phyloP scores from a whole-genome alignment of 78 protist genomes.

The Chrysochromulina tobinii region DNA sequence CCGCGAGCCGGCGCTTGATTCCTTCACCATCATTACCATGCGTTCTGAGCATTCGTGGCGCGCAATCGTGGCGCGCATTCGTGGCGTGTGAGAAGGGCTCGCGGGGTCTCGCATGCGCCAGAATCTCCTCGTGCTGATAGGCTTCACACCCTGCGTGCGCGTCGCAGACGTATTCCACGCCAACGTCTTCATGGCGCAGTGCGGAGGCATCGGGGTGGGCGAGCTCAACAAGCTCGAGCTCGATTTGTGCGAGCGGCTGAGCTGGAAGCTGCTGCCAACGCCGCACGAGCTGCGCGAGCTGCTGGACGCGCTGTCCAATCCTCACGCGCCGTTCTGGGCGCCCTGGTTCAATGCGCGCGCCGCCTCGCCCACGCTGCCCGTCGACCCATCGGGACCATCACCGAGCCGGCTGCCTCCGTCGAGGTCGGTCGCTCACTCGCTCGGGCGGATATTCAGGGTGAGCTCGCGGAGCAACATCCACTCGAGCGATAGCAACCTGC shows the following conservation, averaged over 20 bases:
- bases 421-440: too few relatives aligned
- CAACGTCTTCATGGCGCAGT: slow-evolving; percentile 7
- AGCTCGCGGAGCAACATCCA: too few relatives aligned
- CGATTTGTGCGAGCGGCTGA: neutral
- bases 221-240: neutral
- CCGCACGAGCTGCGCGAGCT: too few relatives aligned
- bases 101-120: neutral
- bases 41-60: neutral
- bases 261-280: neutral
- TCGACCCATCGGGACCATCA: too few relatives aligned
- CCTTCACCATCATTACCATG: too few relatives aligned
- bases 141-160: neutral
- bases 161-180: neutral
- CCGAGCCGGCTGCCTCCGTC: too few relatives aligned
- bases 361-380: too few relatives aligned
- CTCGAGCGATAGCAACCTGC: too few relatives aligned
- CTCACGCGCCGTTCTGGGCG: too few relatives aligned
- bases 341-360: too few relatives aligned
- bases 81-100: neutral
- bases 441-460: too few relatives aligned
- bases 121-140: neutral
- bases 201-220: neutral
- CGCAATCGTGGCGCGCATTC: neutral
- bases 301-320: too few relatives aligned
- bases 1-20: neutral